These are phyloP conservation scores for Lachnellula subtilissima DNA, from an alignment of 2,329 filamentous ascomycete genomes.

Conservation along the genomic window DNA sequence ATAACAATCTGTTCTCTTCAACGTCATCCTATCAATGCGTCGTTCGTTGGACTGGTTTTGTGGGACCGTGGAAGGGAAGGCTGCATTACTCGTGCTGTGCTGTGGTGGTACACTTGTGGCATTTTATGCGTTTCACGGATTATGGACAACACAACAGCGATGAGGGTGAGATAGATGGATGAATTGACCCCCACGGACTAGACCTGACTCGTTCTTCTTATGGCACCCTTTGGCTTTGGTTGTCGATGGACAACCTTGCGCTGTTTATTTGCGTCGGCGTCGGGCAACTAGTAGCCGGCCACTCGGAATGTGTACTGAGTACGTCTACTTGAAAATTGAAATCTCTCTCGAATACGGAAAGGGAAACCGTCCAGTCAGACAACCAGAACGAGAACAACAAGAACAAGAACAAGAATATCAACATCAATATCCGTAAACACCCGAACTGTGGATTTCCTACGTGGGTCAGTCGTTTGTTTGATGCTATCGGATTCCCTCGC, in stretches of 20 bases:
- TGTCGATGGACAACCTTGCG: too few relatives aligned
- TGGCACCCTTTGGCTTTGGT: not conserved
- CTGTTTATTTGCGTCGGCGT: too few relatives aligned
- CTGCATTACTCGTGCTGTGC: not conserved
- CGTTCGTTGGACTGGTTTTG: not conserved
- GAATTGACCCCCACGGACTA: not conserved
- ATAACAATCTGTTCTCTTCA: not conserved
- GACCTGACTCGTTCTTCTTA: not conserved
- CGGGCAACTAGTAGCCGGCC: too few relatives aligned
- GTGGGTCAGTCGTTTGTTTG: not conserved
- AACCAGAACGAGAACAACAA: too few relatives aligned
- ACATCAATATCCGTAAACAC: slow-evolving; percentile 7
- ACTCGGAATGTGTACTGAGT: too few relatives aligned
- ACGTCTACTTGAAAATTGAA: too few relatives aligned
- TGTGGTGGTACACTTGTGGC: not conserved
- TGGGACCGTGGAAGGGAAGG: too few relatives aligned
- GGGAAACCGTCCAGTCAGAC: too few relatives aligned
- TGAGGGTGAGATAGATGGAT: not conserved
- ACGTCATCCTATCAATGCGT: not conserved
- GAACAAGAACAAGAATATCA: too few relatives aligned
- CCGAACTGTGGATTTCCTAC: not conserved
- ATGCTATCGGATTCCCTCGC: not conserved
- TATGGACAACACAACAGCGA: not conserved
- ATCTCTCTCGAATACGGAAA: not conserved
- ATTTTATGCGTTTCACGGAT: too few relatives aligned